Evolutionary conservation across 2,329 filamentous ascomycete genomes (phyloP).

Genomic region (Parafenestella ontariensis): DNA sequence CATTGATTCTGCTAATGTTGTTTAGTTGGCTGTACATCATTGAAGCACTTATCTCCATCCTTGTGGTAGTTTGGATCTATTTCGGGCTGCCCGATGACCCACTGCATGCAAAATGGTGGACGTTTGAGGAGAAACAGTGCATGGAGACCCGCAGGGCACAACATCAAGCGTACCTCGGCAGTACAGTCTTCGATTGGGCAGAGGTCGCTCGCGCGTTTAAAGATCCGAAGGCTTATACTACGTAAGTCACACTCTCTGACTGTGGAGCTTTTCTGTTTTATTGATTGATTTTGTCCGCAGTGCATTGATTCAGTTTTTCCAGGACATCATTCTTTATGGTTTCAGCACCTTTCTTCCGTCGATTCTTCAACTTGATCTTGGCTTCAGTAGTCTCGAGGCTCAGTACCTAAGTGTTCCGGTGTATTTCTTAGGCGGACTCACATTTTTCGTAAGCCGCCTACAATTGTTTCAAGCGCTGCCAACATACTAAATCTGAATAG

Average conservation of each 20-base stretch:
- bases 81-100: not conserved
- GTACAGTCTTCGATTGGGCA: not conserved
- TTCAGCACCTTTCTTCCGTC: not conserved
- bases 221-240: not conserved
- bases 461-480: too few species aligned
- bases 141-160: too few species aligned
- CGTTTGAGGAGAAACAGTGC: not conserved
- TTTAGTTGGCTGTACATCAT: slow-evolving; percentile 44
- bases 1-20: too few species aligned
- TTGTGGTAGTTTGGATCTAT: not conserved
- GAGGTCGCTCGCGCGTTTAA: not conserved
- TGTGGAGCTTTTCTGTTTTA: too few species aligned
- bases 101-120: not conserved
- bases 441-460: too few species aligned
- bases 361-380: not conserved
- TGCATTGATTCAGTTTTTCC: not conserved
- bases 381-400: not conserved
- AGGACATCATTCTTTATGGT: not conserved
- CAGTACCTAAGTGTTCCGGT: not conserved
- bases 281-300: too few species aligned
- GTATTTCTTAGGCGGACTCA: not conserved
- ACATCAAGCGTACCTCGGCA: not conserved
- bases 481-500: too few species aligned
- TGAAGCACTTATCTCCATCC: slow-evolving; percentile 20
- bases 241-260: too few species aligned